These are phyloP conservation scores for Diaporthe capsici DNA, from an alignment of 2,329 filamentous ascomycete genomes.

Conservation along the genomic window DNA sequence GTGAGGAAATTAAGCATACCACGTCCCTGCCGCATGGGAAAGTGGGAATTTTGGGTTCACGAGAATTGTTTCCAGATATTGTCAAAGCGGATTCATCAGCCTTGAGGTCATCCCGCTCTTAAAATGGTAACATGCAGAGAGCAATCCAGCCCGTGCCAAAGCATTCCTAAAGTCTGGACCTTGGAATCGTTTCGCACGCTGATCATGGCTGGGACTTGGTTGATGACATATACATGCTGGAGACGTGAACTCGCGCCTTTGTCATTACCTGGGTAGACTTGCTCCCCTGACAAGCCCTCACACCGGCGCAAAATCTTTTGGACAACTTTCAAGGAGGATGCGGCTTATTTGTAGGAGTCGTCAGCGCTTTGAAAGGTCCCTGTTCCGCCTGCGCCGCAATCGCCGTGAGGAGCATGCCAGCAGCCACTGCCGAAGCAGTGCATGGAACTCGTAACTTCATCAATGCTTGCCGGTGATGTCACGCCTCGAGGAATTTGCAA, in stretches of 20 bases:
- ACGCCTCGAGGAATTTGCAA: not conserved
- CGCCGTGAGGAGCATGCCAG: not conserved
- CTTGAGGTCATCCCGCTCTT: not conserved
- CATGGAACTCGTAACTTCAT: not conserved
- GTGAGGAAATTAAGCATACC: not conserved
- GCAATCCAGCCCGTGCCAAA: not conserved
- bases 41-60: constrained; percentile 5
- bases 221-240: too few species aligned
- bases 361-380: not conserved
- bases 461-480: constrained; percentile 10
- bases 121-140: not conserved
- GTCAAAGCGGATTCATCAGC: not conserved
- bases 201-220: not conserved
- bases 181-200: not conserved
- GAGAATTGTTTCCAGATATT: not conserved
- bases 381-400: too few species aligned
- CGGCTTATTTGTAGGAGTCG: not conserved
- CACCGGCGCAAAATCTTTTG: not conserved
- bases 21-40: not conserved
- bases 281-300: not conserved
- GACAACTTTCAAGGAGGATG: not conserved
- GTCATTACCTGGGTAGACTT: too few species aligned
- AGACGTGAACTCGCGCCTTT: not conserved
- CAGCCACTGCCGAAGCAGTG: not conserved
- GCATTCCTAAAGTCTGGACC: not conserved